A percentile compares a stretch with the other conserved stretches of the same genome.
Evolutionary conservation across 208 protist species (phyloP).

Genomic region (Leishmania arabica): DNA sequence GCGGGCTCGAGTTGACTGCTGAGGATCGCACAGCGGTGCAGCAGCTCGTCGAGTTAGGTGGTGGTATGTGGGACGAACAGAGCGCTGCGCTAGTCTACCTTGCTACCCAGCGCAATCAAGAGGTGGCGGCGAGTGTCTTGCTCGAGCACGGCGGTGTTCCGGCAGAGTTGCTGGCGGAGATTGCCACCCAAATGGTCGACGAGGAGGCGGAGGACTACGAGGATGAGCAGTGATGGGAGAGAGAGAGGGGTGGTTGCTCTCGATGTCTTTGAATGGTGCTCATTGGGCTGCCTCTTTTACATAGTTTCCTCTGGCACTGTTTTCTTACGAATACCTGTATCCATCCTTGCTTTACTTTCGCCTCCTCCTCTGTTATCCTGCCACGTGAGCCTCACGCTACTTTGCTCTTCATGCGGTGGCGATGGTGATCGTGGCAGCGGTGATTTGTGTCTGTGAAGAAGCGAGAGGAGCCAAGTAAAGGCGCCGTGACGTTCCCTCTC

Average conservation of each 20-base stretch:
- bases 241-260: not conserved
- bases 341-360: not conserved
- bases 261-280: not conserved
- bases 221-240: slow-evolving; percentile 15
- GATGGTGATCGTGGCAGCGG: not conserved
- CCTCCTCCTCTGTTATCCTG: not conserved
- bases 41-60: slow-evolving; percentile 77
- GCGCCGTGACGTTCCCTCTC: not conserved
- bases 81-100: slow-evolving; percentile 76
- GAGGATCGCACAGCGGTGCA: slow-evolving; percentile 54
- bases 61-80: slow-evolving; percentile 77
- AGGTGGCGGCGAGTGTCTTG: slow-evolving; percentile 80
- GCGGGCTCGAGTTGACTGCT: slow-evolving; percentile 39
- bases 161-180: slow-evolving; percentile 42
- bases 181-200: slow-evolving; percentile 26
- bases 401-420: not conserved
- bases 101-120: slow-evolving; percentile 64
- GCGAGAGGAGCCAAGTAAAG: not conserved
- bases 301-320: not conserved
- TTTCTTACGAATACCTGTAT: not conserved
- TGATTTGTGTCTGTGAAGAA: not conserved
- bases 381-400: not conserved
- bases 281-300: not conserved
- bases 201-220: slow-evolving; percentile 35
- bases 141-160: slow-evolving; percentile 72